Evolutionary conservation across 2,329 filamentous ascomycete genomes (phyloP).

Genomic region (Huntiella abstrusa): DNA sequence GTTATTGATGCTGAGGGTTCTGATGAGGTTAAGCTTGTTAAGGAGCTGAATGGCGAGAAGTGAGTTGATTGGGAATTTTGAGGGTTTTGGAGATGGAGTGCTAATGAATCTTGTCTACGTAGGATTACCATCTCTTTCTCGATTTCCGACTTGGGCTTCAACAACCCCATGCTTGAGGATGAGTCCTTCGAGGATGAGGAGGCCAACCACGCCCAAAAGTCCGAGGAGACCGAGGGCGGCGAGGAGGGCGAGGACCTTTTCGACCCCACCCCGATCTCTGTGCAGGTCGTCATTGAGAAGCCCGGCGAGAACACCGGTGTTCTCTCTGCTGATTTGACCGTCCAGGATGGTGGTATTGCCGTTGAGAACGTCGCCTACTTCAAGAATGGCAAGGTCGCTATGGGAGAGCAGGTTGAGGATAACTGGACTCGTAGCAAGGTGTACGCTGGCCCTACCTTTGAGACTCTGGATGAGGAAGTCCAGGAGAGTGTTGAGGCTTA

Average conservation of each 20-base stretch:
- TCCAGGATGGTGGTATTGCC: conserved; percentile 68
- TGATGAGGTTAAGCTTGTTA: conserved; percentile 72
- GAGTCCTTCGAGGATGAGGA: conserved; percentile 36
- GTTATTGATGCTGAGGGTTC: conserved; percentile 65
- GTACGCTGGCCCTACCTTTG: conserved; percentile 84
- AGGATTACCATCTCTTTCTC: conserved; percentile 65
- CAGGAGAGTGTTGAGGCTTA: conserved; percentile 84
- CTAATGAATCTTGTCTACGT: conserved; percentile 6
- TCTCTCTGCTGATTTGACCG: conserved; percentile 68
- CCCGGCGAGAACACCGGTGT: conserved; percentile 50
- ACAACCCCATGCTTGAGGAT: conserved; percentile 40
- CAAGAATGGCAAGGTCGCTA: conserved; percentile 56
- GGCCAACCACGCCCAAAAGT: conserved; percentile 26
- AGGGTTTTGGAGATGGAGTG: conserved; percentile 2
- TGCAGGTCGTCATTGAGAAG: conserved; percentile 82
- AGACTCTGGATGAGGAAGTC: conserved; percentile 87
- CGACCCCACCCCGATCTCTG: conserved; percentile 49
- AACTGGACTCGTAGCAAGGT: conserved; percentile 57
- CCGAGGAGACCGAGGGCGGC: conserved; percentile 35
- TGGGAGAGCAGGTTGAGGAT: conserved; percentile 55
- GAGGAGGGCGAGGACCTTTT: conserved; percentile 29
- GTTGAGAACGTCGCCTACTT: conserved; percentile 88
- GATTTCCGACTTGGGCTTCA: conserved; percentile 60
- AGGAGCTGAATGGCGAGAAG: conserved; percentile 77
- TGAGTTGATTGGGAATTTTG: conserved; percentile 25